Evolutionary conservation across 2,329 filamentous ascomycete species (phyloP).

Genomic region (Monosporascus ibericus): DNA sequence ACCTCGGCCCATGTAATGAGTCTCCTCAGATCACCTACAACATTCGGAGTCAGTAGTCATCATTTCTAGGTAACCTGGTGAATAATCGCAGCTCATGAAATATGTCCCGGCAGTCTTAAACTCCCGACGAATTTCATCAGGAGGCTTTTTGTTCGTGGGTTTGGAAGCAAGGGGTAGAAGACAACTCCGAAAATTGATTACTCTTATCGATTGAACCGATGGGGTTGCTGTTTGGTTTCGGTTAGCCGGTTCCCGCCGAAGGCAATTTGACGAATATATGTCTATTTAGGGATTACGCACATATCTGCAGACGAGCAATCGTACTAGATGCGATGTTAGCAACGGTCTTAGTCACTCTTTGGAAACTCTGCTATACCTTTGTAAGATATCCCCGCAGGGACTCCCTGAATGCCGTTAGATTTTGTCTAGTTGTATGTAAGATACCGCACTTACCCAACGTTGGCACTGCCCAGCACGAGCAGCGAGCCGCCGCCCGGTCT

Average conservation of each 20-base stretch:
- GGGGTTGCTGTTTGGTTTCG: constrained; percentile 50
- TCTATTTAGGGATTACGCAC: neutral
- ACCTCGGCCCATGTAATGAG: constrained; percentile 62
- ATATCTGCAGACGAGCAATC: constrained; percentile 6
- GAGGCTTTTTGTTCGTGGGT: too few relatives aligned
- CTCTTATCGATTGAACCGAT: constrained; percentile 58
- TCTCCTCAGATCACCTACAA: constrained; percentile 52
- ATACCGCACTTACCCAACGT: constrained; percentile 39
- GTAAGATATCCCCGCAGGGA: constrained; percentile 35
- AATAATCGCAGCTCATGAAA: too few relatives aligned
- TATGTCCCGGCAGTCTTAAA: too few relatives aligned
- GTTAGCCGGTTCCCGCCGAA: neutral
- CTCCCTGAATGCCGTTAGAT: constrained; percentile 34
- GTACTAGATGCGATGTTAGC: constrained; percentile 4
- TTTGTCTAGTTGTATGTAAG: neutral
- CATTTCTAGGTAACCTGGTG: too few relatives aligned
- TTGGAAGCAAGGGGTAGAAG: neutral
- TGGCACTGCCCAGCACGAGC: constrained; percentile 61
- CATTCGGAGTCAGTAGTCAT: neutral
- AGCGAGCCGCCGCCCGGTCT: constrained; percentile 52
- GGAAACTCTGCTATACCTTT: constrained; percentile 11
- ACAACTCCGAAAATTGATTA: too few relatives aligned
- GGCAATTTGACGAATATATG: neutral
- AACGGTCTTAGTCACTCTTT: neutral
- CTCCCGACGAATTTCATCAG: too few relatives aligned